phyloP scores from a whole-genome alignment of 1,139 yeast genomes.

The Spencermartinsiella ligniputridi region DNA sequence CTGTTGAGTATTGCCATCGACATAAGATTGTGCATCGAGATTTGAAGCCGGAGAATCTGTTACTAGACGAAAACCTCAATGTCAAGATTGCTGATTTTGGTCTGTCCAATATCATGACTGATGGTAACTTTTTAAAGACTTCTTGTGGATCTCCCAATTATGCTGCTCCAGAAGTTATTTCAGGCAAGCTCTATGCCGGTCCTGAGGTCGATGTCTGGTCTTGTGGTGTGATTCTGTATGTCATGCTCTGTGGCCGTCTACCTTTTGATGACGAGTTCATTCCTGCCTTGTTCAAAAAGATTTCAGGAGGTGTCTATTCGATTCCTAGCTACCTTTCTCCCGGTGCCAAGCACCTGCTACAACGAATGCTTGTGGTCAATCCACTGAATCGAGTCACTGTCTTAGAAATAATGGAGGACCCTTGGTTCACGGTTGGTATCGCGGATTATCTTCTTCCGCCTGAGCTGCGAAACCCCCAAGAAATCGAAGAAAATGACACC shows the following conservation, averaged over 20 bases:
- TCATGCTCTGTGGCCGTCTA: slow-evolving; percentile 93
- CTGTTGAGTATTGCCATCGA: slow-evolving; percentile 96
- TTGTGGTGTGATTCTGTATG: slow-evolving; percentile 92
- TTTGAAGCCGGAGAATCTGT: slow-evolving; percentile 88
- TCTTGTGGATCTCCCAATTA: slow-evolving; percentile 97
- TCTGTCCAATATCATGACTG: slow-evolving; percentile 93
- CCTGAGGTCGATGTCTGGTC: slow-evolving; percentile 99
- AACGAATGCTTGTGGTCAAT: slow-evolving; percentile 93
- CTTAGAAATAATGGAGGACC: slow-evolving; percentile 90
- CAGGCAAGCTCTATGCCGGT: slow-evolving; percentile 95
- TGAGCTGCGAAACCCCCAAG: slow-evolving; percentile 33
- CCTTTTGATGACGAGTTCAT: slow-evolving; percentile 98
- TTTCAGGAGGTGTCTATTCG: slow-evolving; percentile 90
- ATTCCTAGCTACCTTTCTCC: slow-evolving; percentile 83
- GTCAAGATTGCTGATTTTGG: slow-evolving; percentile 98
- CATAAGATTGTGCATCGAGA: slow-evolving; percentile 98
- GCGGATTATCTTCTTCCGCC: slow-evolving; percentile 81
- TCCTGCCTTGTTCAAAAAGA: slow-evolving; percentile 92
- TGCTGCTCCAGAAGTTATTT: slow-evolving; percentile 97
- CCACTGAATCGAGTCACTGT: slow-evolving; percentile 95
- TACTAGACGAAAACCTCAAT: slow-evolving; percentile 84
- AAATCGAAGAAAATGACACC: slow-evolving; percentile 39
- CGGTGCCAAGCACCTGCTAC: slow-evolving; percentile 82
- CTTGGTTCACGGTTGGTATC: slow-evolving; percentile 85
- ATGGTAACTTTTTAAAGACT: slow-evolving; percentile 92